Evolutionary conservation across 805 yeast species (phyloP).

Genomic region (Candida maris): DNA sequence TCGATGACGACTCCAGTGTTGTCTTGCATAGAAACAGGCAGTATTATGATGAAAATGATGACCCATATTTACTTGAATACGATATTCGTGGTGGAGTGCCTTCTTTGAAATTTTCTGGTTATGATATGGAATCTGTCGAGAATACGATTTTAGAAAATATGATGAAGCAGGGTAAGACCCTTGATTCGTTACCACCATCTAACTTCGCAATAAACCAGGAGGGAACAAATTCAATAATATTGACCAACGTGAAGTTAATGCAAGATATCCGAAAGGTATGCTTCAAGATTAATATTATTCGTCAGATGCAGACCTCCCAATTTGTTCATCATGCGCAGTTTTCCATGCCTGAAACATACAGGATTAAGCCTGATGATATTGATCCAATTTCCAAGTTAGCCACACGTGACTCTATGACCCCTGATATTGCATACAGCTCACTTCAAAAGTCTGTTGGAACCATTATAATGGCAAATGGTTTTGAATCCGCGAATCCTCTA

Average conservation of each 20-base stretch:
- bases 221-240: constrained; percentile 60
- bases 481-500: constrained; percentile 72
- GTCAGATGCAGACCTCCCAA: constrained; percentile 86
- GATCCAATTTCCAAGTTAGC: constrained; percentile 75
- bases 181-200: constrained; percentile 37
- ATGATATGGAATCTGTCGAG: constrained; percentile 43
- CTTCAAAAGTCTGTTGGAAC: constrained; percentile 70
- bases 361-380: constrained; percentile 61
- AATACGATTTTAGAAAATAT: constrained; percentile 39
- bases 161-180: constrained; percentile 24
- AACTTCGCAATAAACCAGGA: constrained; percentile 39
- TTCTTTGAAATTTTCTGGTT: constrained; percentile 50
- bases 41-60: constrained; percentile 50
- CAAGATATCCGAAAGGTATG: constrained; percentile 87
- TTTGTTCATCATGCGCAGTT: constrained; percentile 71
- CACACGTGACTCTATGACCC: constrained; percentile 60
- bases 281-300: constrained; percentile 79
- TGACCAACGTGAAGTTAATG: constrained; percentile 68
- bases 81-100: constrained; percentile 83
- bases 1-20: constrained; percentile 34
- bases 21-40: constrained; percentile 33
- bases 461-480: constrained; percentile 87
- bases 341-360: constrained; percentile 63
- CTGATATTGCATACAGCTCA: constrained; percentile 60
- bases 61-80: constrained; percentile 73